phyloP scores from a whole-genome alignment of 1,284 basidiomycete species.

The Fomitopsis palustris region DNA sequence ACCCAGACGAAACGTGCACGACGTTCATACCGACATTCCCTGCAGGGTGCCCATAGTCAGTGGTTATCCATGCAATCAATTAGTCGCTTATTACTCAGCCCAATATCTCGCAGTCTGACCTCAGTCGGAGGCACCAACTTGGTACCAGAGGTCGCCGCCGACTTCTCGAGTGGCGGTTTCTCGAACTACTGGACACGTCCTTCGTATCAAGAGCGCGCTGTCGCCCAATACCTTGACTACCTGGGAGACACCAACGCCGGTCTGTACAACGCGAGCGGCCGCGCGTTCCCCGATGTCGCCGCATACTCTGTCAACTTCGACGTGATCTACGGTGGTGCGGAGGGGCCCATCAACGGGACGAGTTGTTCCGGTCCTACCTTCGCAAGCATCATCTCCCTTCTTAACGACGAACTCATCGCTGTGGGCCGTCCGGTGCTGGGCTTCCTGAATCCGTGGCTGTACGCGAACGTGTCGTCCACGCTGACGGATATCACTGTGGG shows the following conservation, averaged over 20 bases:
- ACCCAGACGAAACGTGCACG: conserved; percentile 34
- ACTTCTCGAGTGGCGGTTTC: conserved; percentile 64
- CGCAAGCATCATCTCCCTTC: conserved; percentile 49
- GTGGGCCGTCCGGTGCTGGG: conserved; percentile 40
- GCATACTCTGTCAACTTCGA: conserved; percentile 42
- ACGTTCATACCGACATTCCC: conserved; percentile 69
- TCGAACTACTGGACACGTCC: conserved; percentile 55
- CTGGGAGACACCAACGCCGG: conserved; percentile 46
- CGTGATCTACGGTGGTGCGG: conserved; percentile 45
- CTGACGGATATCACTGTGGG: conserved; percentile 39
- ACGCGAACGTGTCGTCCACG: conserved; percentile 25
- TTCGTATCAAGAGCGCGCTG: conserved; percentile 44
- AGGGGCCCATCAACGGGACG: conserved; percentile 46
- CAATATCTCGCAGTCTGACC: not conserved
- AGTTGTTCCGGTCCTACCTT: conserved; percentile 40
- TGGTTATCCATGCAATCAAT: conserved; percentile 51
- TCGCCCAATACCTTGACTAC: conserved; percentile 36
- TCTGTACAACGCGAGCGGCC: conserved; percentile 47
- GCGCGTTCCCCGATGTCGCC: conserved; percentile 7
- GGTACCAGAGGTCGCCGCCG: conserved; percentile 44
- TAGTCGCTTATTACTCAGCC: conserved; percentile 39
- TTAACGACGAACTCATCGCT: conserved; percentile 54
- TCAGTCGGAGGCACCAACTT: not conserved
- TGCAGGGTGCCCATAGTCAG: conserved; percentile 55
- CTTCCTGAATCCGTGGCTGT: conserved; percentile 46